Base-by-base conservation (phyloP, 192 early-diverging fungal genomes). In the Gryganskiella cystojenkinii region DNA sequence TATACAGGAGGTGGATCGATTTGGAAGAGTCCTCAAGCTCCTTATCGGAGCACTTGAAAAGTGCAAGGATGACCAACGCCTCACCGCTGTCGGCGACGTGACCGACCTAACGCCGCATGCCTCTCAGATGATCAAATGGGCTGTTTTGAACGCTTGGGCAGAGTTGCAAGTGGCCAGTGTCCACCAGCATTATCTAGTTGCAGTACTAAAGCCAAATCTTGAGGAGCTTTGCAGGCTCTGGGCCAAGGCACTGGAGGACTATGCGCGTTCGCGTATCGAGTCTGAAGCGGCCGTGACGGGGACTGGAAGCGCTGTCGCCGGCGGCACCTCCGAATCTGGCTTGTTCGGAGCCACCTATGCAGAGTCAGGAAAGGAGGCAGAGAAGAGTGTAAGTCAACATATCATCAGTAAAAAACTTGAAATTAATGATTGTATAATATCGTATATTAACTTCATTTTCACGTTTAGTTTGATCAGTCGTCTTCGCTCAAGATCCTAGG, bases 101-200 rank as follows among this genome's bases (percentile, higher is more conserved):
- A 85, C 84, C 30, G 84, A 86, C 51, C 54, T 87, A 43, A 92
- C 86, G 54, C 89, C 90, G n/a, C 91, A 95, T 76, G 94, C 92
- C 5, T 88, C 89, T 1, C 81, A 92, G 14, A 92, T 96, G 88
- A 82, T 96, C 53, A 85, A 87, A 52, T 76, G 95, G 31, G 88
- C 95, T 3, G 87, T 94, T 0, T 68, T 95, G 8, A 89, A 89
- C 37, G 90, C 94, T 15, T 96, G 93, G 93, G 93, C 95, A 8
- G 89, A 90, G 56, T 71, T 96, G 14, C 88, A 92, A 64, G 83
- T 87, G 9, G 87, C 93, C 8, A 89, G 85, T 52, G 78, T 83
- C 14, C 87, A 85, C 49, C 89, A 89, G 46, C 67, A 81, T 15
- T 92, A 91, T 33, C 62, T 93, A 60, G 69, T 68, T 5, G 79